Evolutionary conservation across 2,329 filamentous ascomycete species (phyloP), one percentile per base, ranked within the genome.

Genomic region (Apiospora phragmitis): DNA sequence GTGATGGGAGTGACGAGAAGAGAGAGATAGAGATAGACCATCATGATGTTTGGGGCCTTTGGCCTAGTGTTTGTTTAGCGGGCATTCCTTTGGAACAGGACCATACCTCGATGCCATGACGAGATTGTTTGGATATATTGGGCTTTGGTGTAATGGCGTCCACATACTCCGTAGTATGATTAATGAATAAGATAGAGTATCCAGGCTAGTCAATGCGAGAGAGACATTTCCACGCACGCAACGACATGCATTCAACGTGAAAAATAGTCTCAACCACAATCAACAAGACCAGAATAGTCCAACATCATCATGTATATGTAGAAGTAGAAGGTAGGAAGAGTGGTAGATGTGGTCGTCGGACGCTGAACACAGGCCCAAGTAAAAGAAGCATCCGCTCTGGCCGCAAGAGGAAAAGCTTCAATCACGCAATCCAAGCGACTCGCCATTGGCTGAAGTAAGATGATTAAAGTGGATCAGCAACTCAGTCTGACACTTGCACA

Each of bases 341-440:
- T 8, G 62, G 41, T 29, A 26, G 41, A 26, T 66, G 62, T 42
- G 35, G 62, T 66, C 16, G 65, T 29, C 38, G 24, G 55, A 62
- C 18, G 55, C 21, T 35, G 55, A 62, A 62, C 55, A 62, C 18
- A 38, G 32, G 4, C 55, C 21, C 55, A 38, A 62, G 55, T 38
- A n/a, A 62, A 62, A 38, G 55, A 62, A 62, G 32, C 55, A 62
- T 38, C 55, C 55, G 55, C 55, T 67, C 65, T 67, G 65, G 38
- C 65, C 65, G 65, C 38, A 42, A 67, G 7, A 42, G 65, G 42
- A 2, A 67, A 43, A 43, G 65, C 65, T 45, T 26, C 38, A 43
- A 67, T 67, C 65, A 67, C 65, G 65, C 65, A 67, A 67, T 67
- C n/a, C 65, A 45, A 67, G 18, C 32, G 41, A 14, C 65, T 32